Conservation (phyloP, 495 filamentous ascomycete genomes). For the Bombardia bombarda region DNA sequence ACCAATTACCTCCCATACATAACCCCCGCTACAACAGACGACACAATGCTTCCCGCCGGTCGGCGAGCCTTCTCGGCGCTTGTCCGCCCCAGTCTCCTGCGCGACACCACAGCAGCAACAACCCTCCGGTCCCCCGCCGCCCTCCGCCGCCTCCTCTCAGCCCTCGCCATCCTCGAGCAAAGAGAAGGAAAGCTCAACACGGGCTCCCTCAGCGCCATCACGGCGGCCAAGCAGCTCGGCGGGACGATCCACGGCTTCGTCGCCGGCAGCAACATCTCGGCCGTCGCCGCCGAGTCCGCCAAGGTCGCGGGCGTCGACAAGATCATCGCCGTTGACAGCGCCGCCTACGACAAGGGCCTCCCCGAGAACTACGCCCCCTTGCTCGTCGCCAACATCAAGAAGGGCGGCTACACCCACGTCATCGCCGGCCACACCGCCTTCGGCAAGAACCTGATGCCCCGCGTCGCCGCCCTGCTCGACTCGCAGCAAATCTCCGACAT, state of each 20-base stretch:
- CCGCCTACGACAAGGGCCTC: slow-evolving; percentile 86
- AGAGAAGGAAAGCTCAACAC: slow-evolving; percentile 77
- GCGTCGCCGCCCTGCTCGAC: slow-evolving; percentile 89
- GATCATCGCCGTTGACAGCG: slow-evolving; percentile 80
- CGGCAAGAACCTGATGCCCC: slow-evolving; percentile 92
- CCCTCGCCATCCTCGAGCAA: slow-evolving; percentile 88
- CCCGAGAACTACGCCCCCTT: slow-evolving; percentile 94
- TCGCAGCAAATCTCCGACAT: slow-evolving; percentile 91
- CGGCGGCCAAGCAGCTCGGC: slow-evolving; percentile 79
- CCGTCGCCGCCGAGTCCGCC: slow-evolving; percentile 76
- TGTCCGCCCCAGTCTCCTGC: slow-evolving; percentile 17
- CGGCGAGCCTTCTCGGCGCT: slow-evolving; percentile 24
- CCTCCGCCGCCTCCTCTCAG: slow-evolving; percentile 69
- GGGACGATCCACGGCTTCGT: slow-evolving; percentile 80
- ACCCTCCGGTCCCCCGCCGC: slow-evolving; percentile 27
- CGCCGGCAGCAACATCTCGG: slow-evolving; percentile 73
- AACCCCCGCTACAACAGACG: not conserved
- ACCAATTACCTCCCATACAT: not conserved
- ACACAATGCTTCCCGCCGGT: slow-evolving; percentile 17
- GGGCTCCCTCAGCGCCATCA: slow-evolving; percentile 78
- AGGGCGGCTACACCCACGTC: slow-evolving; percentile 84
- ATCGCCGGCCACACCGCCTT: slow-evolving; percentile 89
- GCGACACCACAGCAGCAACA: slow-evolving; percentile 16
- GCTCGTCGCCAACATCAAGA: slow-evolving; percentile 91
- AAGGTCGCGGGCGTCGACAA: slow-evolving; percentile 88